Conservation (phyloP, 2,329 filamentous ascomycete genomes). For the Arthrobotrys sinensis region DNA sequence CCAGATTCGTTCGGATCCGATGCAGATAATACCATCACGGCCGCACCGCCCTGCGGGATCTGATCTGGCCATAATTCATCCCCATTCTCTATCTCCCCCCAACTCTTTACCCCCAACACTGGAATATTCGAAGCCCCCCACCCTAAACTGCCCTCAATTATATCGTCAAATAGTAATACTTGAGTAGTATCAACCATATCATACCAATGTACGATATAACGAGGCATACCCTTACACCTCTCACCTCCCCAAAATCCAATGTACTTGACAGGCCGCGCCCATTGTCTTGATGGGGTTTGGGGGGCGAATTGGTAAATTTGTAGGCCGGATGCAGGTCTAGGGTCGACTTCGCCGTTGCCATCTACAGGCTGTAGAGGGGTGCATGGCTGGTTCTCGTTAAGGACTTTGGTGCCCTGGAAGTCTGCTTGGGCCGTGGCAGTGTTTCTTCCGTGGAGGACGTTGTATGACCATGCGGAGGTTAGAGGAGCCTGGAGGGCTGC, state of each 20-base stretch:
- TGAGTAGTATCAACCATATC: slow-evolving; percentile 8
- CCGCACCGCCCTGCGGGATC: slow-evolving; percentile 30
- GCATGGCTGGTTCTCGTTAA: not conserved
- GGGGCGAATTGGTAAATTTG: slow-evolving; percentile 16
- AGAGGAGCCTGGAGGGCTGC: not conserved
- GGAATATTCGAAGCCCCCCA: not conserved
- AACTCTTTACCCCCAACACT: not conserved
- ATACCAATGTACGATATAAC: slow-evolving; percentile 34
- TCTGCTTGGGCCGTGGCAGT: not conserved
- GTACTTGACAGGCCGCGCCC: slow-evolving; percentile 21
- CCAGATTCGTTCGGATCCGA: not conserved
- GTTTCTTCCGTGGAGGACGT: not conserved
- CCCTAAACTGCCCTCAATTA: not conserved
- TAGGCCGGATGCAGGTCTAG: not conserved
- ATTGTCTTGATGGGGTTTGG: not conserved
- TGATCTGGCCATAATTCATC: slow-evolving; percentile 6
- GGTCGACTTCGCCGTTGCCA: not conserved
- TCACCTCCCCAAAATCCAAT: slow-evolving; percentile 39
- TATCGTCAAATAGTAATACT: not conserved
- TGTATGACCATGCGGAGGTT: slow-evolving; percentile 6
- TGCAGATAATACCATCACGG: not conserved
- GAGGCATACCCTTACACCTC: slow-evolving; percentile 20
- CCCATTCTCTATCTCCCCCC: slow-evolving; percentile 29
- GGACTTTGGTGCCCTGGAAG: not conserved
- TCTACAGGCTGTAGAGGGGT: not conserved